phyloP scores from a whole-genome alignment of 1,284 basidiomycete genomes.

The Tilletiaria anomala region DNA sequence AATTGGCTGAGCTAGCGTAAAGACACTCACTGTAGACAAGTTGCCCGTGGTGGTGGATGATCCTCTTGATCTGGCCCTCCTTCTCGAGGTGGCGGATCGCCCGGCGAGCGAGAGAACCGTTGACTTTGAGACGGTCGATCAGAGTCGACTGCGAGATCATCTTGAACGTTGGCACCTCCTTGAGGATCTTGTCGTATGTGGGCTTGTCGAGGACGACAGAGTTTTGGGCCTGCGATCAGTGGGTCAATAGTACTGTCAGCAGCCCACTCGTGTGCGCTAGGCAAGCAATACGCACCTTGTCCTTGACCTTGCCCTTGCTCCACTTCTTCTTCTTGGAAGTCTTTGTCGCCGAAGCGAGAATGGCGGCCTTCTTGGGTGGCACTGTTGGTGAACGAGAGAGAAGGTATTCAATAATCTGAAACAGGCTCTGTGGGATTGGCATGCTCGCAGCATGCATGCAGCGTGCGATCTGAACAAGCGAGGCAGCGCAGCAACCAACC shows the following conservation, averaged over 20 bases:
- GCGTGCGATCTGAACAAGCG: too few relatives aligned
- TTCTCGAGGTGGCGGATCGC: conserved; percentile 88
- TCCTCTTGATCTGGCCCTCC: conserved; percentile 87
- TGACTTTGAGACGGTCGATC: conserved; percentile 93
- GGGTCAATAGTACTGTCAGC: background rate
- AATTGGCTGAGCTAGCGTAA: too few relatives aligned
- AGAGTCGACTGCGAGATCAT: conserved; percentile 80
- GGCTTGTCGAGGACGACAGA: conserved; percentile 59
- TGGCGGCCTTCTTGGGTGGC: conserved; percentile 40
- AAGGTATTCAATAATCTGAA: too few relatives aligned
- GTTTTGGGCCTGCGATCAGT: conserved; percentile 46
- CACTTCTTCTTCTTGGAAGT: conserved; percentile 95
- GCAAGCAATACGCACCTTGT: conserved; percentile 52
- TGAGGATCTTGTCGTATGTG: conserved; percentile 85
- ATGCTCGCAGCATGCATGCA: too few relatives aligned
- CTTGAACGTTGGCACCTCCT: conserved; percentile 99
- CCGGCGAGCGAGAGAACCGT: conserved; percentile 82
- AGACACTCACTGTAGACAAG: conserved; percentile 80
- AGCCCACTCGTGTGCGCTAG: background rate
- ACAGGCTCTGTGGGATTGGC: too few relatives aligned
- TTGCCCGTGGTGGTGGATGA: conserved; percentile 90
- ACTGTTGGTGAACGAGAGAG: too few relatives aligned
- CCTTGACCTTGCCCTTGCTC: conserved; percentile 99
- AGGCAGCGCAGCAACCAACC: too few relatives aligned
- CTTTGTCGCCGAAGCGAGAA: conserved; percentile 37